Evolutionary conservation across 1,139 yeast species (phyloP).

Genomic region (Candida sp.): DNA sequence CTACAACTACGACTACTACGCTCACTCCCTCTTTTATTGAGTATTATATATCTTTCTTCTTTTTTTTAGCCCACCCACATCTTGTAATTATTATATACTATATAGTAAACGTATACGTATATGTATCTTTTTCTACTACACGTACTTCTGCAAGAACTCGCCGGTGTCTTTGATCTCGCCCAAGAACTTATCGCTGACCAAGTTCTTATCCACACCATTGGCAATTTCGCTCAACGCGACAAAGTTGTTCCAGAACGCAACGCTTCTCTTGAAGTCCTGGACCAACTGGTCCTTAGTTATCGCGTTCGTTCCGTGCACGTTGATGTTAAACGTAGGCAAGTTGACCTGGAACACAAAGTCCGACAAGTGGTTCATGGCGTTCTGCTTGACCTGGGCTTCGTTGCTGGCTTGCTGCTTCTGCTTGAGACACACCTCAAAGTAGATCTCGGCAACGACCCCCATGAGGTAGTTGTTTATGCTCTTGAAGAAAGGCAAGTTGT

Average conservation of each 20-base stretch:
- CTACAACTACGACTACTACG: background rate
- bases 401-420: conserved; percentile 20
- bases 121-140: conserved; percentile 4
- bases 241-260: conserved; percentile 45
- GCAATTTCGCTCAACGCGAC: conserved; percentile 41
- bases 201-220: conserved; percentile 34
- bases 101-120: background rate
- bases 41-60: background rate
- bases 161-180: conserved; percentile 44
- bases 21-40: background rate
- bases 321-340: conserved; percentile 44
- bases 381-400: conserved; percentile 30
- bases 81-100: background rate
- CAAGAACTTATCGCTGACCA: conserved; percentile 37
- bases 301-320: conserved; percentile 47
- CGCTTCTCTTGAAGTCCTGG: conserved; percentile 44
- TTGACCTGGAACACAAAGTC: conserved; percentile 43
- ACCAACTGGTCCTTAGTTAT: conserved; percentile 39
- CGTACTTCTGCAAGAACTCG: conserved; percentile 40
- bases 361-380: conserved; percentile 39
- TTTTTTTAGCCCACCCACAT: background rate
- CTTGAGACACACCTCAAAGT: conserved; percentile 41
- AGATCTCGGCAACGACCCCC: conserved; percentile 49
- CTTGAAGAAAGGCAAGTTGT: conserved; percentile 63
- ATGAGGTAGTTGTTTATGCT: conserved; percentile 48